A percentile compares a stretch with the other conserved stretches of the same genome.
phyloP scores from a whole-genome alignment of 2,329 filamentous ascomycete species.

The Monilinia fructicola region DNA sequence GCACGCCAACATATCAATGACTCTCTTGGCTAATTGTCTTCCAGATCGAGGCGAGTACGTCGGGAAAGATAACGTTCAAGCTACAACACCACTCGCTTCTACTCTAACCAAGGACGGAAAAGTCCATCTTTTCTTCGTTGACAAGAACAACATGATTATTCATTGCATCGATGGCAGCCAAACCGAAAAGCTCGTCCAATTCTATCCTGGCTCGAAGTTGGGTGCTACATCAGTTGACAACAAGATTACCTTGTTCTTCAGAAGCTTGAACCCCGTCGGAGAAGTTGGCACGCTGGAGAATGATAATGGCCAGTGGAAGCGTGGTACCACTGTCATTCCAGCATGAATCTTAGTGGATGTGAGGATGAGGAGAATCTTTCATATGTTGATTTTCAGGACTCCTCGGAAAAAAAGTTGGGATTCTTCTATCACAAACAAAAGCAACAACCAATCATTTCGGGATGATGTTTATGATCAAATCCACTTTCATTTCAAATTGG shows the following conservation, averaged over 20 bases:
- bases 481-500: neutral
- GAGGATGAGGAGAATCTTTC: neutral
- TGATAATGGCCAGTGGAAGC: slow-evolving; percentile 5
- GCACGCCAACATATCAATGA: neutral
- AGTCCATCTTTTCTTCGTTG: slow-evolving; percentile 11
- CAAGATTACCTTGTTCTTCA: slow-evolving; percentile 21
- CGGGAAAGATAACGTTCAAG: slow-evolving; percentile 5
- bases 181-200: neutral
- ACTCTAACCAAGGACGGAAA: slow-evolving; percentile 8
- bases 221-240: slow-evolving; percentile 16
- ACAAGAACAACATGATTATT: neutral
- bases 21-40: neutral
- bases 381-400: slow-evolving; percentile 9
- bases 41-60: slow-evolving; percentile 7
- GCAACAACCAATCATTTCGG: slow-evolving; percentile 1
- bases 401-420: neutral
- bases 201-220: slow-evolving; percentile 20
- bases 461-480: slow-evolving; percentile 5
- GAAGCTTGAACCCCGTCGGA: slow-evolving; percentile 17
- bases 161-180: slow-evolving; percentile 6
- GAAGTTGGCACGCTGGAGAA: slow-evolving; percentile 14
- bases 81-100: slow-evolving; percentile 14
- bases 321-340: slow-evolving; percentile 1
- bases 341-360: neutral
- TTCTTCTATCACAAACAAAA: neutral